Base-by-base conservation (phyloP, 495 filamentous ascomycete species). In the Paragyromitra xinjiangensis region DNA sequence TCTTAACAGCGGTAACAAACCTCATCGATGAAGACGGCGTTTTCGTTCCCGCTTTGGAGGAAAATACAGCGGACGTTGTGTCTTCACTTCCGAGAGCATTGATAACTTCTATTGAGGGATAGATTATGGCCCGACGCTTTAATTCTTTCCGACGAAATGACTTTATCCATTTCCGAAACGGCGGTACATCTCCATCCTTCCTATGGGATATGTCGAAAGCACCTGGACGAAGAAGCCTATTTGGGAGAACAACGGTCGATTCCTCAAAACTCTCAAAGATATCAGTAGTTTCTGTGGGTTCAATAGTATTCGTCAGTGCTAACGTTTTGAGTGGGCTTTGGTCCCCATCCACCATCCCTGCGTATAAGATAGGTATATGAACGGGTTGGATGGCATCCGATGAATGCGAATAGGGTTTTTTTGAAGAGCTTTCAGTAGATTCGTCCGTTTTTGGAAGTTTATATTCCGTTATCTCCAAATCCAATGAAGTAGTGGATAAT, bases 1-100 rank as follows among this genome's bases (percentile, higher is more conserved):
- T 94, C 80, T 91, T 94, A 67, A 95, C 88, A 11, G 88, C 91
- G 16, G 90, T 89, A 26, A 97, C 88, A 69, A 93, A 91, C 7
- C 85, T 89, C 72, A 91, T 89, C 6, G 94, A 96, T 24, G 92
- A 92, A 39, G 92, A 94, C 1, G 87, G 87, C 22, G 89, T 88
- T 76, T 89, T 86, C 82, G 87, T 90, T 65, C 14, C 79, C 51
- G 50, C 62, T 81, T 63, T 83, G 73, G 59, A 75, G 71, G 73
- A 78, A 58, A 69, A 77, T 66, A 73, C 70, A 61, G 40, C 71
- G 44, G 67, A 78, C n/a, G 65, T 45, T 6, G 29, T 29, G 24
- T 67, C 66, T 26, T 51, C 59, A 19, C 70, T 40, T 3, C 51
- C 69, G 48, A 53, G 48, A 34, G 19, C 50, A 70, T 6, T 39